Evolutionary conservation across 192 early-diverging fungal species (phyloP), one percentile per base, ranked within the genome.

Genomic region (Paraglomus occultum): DNA sequence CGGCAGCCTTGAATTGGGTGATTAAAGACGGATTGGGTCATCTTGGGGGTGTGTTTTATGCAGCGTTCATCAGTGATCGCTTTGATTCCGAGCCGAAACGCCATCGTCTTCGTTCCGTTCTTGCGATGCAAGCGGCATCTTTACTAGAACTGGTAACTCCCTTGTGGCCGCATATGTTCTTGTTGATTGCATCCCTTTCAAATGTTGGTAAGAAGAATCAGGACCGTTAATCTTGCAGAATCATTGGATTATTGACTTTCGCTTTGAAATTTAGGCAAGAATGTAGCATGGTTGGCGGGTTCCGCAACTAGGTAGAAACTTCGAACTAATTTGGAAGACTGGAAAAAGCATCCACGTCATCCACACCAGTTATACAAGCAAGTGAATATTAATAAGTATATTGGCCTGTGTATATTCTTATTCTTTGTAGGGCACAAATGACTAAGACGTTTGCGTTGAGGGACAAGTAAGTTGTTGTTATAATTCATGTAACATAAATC

Each of bases 11-110:
- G 44, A 95, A 93, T 77, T 95, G 92, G 92, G 88, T 95, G 59
- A 87, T 95, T 73, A 95, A 95, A 79, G 93, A 95, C 70, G 93
- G 93, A 1, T 84, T 94, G 23, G 92, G 93, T 8, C 87, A 94
- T 51, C 78, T 94, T 0, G 92, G 92, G 22, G 93, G 92, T 20
- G 92, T 95, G 9, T 48, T 92, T 0, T 95, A 92, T 73, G 93
- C 92, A 2, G 89, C 86, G 7, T 78, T 85, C 61, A 82, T 93
- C 2, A 86, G 83, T 20, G 85, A 88, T 38, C 82, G 85, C 20
- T 95, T 95, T 61, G 93, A 95, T 70, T 87, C 90, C 14, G 87
- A 90, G 40, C 90, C 92, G 20, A 93, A 92, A 71, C 91, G 89
- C 42, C 90, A 87, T 76, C 85, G 91, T 39, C 93, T 94, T 75